A percentile compares a stretch with the other conserved stretches of the same genome.
phyloP scores from a whole-genome alignment of 2,329 filamentous ascomycete genomes.

The Trichoderma sp. region DNA sequence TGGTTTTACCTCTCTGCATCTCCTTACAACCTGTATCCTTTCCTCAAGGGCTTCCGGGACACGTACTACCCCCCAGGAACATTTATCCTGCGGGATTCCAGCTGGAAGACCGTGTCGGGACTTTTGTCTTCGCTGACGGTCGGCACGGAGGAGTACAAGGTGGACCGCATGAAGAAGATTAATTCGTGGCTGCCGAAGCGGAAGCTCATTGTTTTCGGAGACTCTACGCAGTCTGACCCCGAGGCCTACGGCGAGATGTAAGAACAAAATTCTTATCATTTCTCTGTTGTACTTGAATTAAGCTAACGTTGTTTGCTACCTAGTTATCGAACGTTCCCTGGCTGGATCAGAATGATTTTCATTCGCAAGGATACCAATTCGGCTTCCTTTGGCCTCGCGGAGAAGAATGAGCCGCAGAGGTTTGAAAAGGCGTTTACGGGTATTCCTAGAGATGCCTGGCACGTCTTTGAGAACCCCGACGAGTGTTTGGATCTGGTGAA shows the following conservation, averaged over 20 bases:
- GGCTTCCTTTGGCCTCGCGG: constrained; percentile 63
- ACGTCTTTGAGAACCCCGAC: constrained; percentile 73
- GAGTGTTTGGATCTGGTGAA: constrained; percentile 51
- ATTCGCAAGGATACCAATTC: constrained; percentile 82
- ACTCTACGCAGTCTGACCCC: constrained; percentile 88
- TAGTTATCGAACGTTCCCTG: constrained; percentile 61
- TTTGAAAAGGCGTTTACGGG: constrained; percentile 82
- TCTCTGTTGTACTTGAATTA: neutral
- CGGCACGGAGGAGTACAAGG: constrained; percentile 83
- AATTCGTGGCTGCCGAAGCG: constrained; percentile 73
- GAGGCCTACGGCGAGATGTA: constrained; percentile 84
- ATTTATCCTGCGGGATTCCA: constrained; percentile 78
- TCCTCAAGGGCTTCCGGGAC: constrained; percentile 72
- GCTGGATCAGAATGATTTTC: constrained; percentile 79
- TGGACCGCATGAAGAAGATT: constrained; percentile 73
- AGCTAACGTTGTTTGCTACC: neutral
- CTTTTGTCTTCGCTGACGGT: constrained; percentile 76
- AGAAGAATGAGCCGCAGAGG: constrained; percentile 69
- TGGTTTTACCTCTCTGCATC: constrained; percentile 95
- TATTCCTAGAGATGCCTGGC: constrained; percentile 70
- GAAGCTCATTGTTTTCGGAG: constrained; percentile 80
- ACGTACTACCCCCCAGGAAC: constrained; percentile 72
- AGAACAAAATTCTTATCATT: constrained; percentile 25
- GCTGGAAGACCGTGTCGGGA: constrained; percentile 80
- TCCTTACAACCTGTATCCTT: constrained; percentile 90